phyloP scores from a whole-genome alignment of 2,329 filamentous ascomycete species.

The Neurospora crassa region DNA sequence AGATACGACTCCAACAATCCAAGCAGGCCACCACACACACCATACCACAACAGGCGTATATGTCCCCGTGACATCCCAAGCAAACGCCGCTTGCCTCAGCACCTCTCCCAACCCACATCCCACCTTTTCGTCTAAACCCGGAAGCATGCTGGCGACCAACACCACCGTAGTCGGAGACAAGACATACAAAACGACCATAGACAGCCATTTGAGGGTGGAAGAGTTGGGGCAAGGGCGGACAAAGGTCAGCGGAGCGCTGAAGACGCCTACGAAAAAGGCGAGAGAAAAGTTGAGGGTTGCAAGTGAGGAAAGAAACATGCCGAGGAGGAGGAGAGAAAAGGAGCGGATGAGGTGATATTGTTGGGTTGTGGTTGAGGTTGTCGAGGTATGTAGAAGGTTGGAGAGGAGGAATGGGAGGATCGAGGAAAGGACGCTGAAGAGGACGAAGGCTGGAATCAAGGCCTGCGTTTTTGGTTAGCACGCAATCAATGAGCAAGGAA shows the following conservation, averaged over 20 bases:
- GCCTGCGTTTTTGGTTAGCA: conserved; percentile 31
- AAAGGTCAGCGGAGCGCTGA: conserved; percentile 74
- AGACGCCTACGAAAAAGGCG: conserved; percentile 72
- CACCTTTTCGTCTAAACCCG: conserved; percentile 18
- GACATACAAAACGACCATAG: conserved; percentile 44
- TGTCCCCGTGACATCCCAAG: conserved; percentile 82
- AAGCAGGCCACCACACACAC: conserved; percentile 93
- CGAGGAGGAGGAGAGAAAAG: conserved; percentile 84
- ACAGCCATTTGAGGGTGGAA: conserved; percentile 30
- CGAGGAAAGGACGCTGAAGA: conserved; percentile 46
- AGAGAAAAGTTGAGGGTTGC: conserved; percentile 95
- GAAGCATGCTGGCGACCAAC: conserved; percentile 35
- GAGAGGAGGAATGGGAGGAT: conserved; percentile 49
- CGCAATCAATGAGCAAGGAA: not conserved
- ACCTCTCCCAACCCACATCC: conserved; percentile 39
- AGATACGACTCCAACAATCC: conserved; percentile 57
- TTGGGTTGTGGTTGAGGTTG: conserved; percentile 31
- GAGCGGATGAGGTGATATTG: conserved; percentile 75
- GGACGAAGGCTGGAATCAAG: conserved; percentile 47
- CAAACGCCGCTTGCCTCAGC: conserved; percentile 66
- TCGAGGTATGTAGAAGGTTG: conserved; percentile 41
- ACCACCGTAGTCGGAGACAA: conserved; percentile 53
- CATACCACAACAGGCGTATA: conserved; percentile 86
- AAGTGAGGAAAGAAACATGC: conserved; percentile 83
- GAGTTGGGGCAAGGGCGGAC: conserved; percentile 38